Evolutionary conservation across 2,329 filamentous ascomycete genomes (phyloP), one percentile per base, ranked within the genome.

Genomic region (Sarocladium brachiariae): DNA sequence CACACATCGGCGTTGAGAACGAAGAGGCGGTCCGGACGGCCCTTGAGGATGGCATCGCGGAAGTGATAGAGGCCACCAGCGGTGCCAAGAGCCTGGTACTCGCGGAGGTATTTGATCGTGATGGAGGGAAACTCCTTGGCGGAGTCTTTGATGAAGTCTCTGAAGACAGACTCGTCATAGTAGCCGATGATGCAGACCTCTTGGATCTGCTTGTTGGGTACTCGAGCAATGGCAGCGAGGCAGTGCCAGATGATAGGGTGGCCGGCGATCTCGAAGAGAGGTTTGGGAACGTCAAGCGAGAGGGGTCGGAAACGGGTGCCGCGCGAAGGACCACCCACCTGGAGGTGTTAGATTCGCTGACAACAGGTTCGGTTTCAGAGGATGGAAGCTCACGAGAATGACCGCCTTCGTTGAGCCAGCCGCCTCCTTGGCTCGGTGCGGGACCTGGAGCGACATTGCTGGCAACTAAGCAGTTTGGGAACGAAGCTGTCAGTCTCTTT

Each of bases 231-330:
- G 63, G 93, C 90, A 63, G 86, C 87, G 67, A 99, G 81, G 77
- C 91, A 96, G 77, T 99, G 93, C 80, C 91, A 92, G 75, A 97
- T 90, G 74, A 99, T 97, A 61, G 92, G 90, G 72, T 99, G 93
- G 61, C 93, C 93, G 59, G 93, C 93, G 64, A 99, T 90, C 69
- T 96, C 92, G 75, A 99, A 97, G 60, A 99, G 87, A 57, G 93
- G 93, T 89, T 97, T 97, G 61, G 93, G 93, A 51, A 96, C 78
- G 72, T 99, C 93, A 62, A 97, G 86, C 51, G 90, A 96, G 59
- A 99, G 79, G 61, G 93, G 93, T 60, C 93, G 83, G 74, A 97
- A 97, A 59, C 93, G 83, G 55, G 93, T 99, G 67, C 93, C 93
- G 77, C 93, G 83, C 53, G 91, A 96, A 51, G 93, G 91, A 54